These are phyloP conservation scores for Chaetomiaceae sp. DNA, from an alignment of 2,329 filamentous ascomycete species.

Conservation along the genomic window DNA sequence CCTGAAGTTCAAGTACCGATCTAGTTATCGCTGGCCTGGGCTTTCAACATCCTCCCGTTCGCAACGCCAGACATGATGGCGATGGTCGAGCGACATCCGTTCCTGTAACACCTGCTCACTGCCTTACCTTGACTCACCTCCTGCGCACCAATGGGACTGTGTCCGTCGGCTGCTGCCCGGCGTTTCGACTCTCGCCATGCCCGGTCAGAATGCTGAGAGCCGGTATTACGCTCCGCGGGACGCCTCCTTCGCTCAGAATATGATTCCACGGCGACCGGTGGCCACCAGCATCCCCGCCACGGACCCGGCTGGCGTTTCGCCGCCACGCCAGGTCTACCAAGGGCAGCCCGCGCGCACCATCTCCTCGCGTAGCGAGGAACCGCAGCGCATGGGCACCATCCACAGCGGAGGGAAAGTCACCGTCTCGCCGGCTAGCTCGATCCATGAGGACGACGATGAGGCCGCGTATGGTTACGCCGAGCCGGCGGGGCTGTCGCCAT, in stretches of 20 bases:
- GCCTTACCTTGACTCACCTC: too few species aligned
- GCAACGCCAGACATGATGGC: too few species aligned
- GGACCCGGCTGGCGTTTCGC: conserved; percentile 1
- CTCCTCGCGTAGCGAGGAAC: background rate
- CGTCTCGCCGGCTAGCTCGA: conserved; percentile 22
- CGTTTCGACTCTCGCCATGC: conserved; percentile 6
- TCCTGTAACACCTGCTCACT: too few species aligned
- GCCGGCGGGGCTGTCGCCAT: background rate
- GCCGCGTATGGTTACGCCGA: background rate
- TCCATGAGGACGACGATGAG: conserved; percentile 12
- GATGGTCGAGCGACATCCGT: too few species aligned
- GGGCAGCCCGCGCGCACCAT: background rate
- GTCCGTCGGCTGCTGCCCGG: background rate
- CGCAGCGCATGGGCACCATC: conserved; percentile 16
- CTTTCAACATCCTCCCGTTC: too few species aligned
- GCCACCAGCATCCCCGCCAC: background rate
- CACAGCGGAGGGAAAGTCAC: conserved; percentile 14
- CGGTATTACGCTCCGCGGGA: conserved; percentile 1
- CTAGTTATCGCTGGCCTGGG: too few species aligned
- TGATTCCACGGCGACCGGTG: background rate
- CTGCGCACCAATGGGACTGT: background rate
- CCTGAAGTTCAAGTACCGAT: too few species aligned
- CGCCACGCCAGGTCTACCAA: background rate
- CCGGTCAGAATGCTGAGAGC: conserved; percentile 6
- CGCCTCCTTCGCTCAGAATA: background rate